Evolutionary conservation across 2,329 filamentous ascomycete species (phyloP), one percentile per base, ranked within the genome.

Genomic region (Myriosclerotinia curreyana): DNA sequence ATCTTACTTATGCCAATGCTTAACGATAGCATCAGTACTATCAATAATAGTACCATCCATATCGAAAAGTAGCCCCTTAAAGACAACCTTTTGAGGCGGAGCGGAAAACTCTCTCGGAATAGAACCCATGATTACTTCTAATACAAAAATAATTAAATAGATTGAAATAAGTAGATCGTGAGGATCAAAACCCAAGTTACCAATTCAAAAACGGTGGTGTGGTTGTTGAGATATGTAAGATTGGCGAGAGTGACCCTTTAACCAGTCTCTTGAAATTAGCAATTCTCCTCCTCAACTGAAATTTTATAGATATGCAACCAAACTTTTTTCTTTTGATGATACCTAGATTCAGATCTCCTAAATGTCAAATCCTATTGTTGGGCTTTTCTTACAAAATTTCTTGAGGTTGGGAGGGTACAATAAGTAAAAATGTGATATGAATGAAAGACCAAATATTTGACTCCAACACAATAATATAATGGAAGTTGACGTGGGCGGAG

Each of bases 21-120:
- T 91, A 60, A 86, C 82, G 49, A 95, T 87, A 11, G 91, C 91
- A 25, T 82, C 79, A 2, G 90, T 94, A 20, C 88, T 92, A 75
- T 94, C 90, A 72, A 94, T 92, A 68, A 94, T 89, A 22, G 90
- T 93, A 48, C 90, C 90, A 60, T 69, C 89, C 87, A 91, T 90
- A 74, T 92, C 89, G 71, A 91, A 75, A 48, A 74, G 64, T 3
- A 74, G 56, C n/a, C 70, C 71, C 22, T 69, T 69, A 48, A 74
- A 74, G 34, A 62, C 61, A 11, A 65, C 69, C 42, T 63, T 70
- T 64, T 70, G 66, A 52, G 71, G 69, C 42, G 71, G 62, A 44
- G 64, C 62, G 46, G 64, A 67, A 62, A 68, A 70, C 44, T 65
- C 54, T 64, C 63, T 52, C 28, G 66, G 34, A 52, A 61, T 53